Evolutionary conservation across 2,329 filamentous ascomycete genomes (phyloP).

Genomic region (Arachnomyces sp.): DNA sequence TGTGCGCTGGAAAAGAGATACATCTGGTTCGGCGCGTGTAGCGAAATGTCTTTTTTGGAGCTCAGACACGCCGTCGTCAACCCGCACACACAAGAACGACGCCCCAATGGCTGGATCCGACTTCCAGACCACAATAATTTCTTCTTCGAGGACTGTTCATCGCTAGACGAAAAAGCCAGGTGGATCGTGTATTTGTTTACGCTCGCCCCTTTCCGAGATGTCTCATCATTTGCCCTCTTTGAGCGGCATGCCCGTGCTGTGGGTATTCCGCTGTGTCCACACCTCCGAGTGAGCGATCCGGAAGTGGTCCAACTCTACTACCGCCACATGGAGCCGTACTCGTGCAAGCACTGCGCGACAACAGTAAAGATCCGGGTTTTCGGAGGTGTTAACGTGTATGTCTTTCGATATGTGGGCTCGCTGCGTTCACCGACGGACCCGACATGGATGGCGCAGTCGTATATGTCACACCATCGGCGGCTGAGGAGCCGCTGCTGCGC

Average conservation of each 20-base stretch:
- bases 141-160: not conserved
- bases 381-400: not conserved
- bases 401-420: slow-evolving; percentile 3
- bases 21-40: slow-evolving; percentile 2
- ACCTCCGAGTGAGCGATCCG: not conserved
- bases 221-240: not conserved
- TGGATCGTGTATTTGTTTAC: not conserved
- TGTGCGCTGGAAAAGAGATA: slow-evolving; percentile 2
- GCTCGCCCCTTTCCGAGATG: not conserved
- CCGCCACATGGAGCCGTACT: not conserved
- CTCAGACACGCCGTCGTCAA: not conserved
- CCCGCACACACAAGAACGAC: not conserved
- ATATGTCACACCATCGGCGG: slow-evolving; percentile 1
- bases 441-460: slow-evolving; percentile 2
- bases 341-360: slow-evolving; percentile 2
- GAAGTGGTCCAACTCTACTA: not conserved
- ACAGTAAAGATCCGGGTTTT: not conserved
- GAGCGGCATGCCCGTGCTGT: not conserved
- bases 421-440: slow-evolving; percentile 2
- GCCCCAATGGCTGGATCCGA: not conserved
- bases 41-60: not conserved
- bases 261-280: slow-evolving; percentile 3
- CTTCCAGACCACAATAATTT: not conserved
- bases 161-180: not conserved
- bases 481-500: not conserved